Base-by-base conservation (phyloP, 169 alveolate species). In the Cryptosporidium ryanae region DNA sequence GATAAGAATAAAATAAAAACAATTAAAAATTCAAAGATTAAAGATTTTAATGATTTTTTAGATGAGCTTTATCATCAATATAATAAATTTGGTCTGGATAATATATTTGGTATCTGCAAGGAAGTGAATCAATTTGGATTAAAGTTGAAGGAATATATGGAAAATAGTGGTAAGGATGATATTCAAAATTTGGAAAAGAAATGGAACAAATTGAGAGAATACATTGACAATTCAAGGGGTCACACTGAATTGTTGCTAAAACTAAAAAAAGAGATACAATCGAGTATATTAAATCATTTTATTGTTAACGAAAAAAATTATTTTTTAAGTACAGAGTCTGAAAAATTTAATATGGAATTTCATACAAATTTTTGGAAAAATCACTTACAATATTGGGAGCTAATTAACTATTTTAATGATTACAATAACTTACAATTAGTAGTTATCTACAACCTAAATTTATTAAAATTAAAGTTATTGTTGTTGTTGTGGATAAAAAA, bases 61-160 rank as follows among this genome's bases (percentile, higher is more conserved):
- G 43, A 43, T 17, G 64, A 76, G 3, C 52, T 76, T 10, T 23
- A 27, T 3, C 10, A 21, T 12, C 25, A n/a, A 13, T 76, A 59
- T 61, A 25, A 13, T 21, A 50, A 76, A 44, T 76, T 59, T 59
- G 87, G 71, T 15, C 25, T 76, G 4, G 71, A 76, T 12, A 61
- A 49, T 13, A 52, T 50, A 10, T 21, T 27, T 29, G 13, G 44
- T 34, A 55, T 76, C 12, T 59, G 46, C 27, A 43, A 21, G 2
- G 76, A 76, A 21, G 63, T 76, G n/a, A 43, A 76, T 21, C 6
- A 32, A 38, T 57, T 76, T 23, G 76, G 87, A n/a, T 27, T 25
- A 13, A 34, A 46, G 44, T 6, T 76, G n/a, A 54, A 27, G 25
- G 18, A 68, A n/a, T 52, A 52, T 68, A 12, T 10, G 17, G 6